Evolutionary conservation across 2,329 filamentous ascomycete species (phyloP).

Genomic region (Colletotrichum tropicicola): DNA sequence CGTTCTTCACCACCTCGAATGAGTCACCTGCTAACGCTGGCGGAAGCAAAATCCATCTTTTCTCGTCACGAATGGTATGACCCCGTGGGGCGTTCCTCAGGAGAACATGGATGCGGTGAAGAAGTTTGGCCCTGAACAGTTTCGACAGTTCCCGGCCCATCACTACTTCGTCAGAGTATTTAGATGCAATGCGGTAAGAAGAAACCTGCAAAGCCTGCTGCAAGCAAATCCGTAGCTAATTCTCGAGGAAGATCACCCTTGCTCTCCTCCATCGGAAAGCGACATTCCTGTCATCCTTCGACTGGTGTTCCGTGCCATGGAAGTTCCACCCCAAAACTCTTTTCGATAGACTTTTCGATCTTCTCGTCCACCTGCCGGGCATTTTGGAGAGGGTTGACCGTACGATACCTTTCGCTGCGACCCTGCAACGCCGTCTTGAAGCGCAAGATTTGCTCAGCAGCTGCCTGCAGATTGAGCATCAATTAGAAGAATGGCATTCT

Average conservation of each 20-base stretch:
- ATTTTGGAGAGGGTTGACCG: constrained; percentile 56
- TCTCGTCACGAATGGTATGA: constrained; percentile 38
- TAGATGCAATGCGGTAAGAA: constrained; percentile 60
- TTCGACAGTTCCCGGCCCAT: constrained; percentile 62
- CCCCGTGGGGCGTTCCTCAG: constrained; percentile 47
- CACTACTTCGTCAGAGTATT: constrained; percentile 67
- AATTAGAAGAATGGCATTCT: constrained; percentile 58
- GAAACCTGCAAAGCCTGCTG: neutral
- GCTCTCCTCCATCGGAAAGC: constrained; percentile 59
- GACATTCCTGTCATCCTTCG: constrained; percentile 59
- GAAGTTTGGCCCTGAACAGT: constrained; percentile 54
- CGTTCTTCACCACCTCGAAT: constrained; percentile 24
- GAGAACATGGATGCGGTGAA: constrained; percentile 46
- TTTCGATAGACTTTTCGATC: constrained; percentile 62
- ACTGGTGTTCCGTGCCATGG: constrained; percentile 64
- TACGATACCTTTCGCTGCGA: constrained; percentile 48
- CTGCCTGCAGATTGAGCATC: constrained; percentile 56
- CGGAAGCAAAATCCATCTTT: constrained; percentile 55
- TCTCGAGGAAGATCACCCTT: constrained; percentile 47
- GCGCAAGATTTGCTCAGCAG: constrained; percentile 58
- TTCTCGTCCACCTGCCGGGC: constrained; percentile 55
- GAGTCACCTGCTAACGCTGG: neutral
- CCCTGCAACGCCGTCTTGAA: constrained; percentile 50
- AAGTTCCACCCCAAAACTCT: constrained; percentile 58
- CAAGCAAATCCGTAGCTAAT: neutral